Evolutionary conservation across 2,329 filamentous ascomycete genomes (phyloP).

Genomic region (Alternaria atra): DNA sequence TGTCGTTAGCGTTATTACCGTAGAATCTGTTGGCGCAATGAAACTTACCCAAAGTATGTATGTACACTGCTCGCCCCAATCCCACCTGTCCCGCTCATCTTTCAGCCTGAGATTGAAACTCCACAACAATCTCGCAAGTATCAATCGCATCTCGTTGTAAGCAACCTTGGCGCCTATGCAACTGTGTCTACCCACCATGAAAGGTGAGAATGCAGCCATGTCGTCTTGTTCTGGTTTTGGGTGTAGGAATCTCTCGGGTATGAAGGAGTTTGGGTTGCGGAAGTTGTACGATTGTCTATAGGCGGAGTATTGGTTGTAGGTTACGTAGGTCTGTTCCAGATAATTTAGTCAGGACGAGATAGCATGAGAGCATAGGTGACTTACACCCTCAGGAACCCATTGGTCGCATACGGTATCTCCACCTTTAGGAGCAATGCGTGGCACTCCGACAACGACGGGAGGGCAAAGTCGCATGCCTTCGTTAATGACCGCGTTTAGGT

Average conservation of each 20-base stretch:
- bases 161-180: slow-evolving; percentile 43
- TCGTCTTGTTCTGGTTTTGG: slow-evolving; percentile 29
- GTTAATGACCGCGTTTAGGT: slow-evolving; percentile 48
- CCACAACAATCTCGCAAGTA: slow-evolving; percentile 53
- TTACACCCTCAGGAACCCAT: slow-evolving; percentile 35
- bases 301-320: slow-evolving; percentile 40
- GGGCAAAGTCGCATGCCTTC: slow-evolving; percentile 50
- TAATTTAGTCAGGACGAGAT: neutral
- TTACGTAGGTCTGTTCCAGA: slow-evolving; percentile 35
- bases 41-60: slow-evolving; percentile 34
- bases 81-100: slow-evolving; percentile 21
- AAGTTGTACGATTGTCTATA: slow-evolving; percentile 42
- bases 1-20: neutral
- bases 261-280: slow-evolving; percentile 38
- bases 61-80: slow-evolving; percentile 36
- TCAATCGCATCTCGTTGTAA: slow-evolving; percentile 47
- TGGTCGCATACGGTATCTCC: slow-evolving; percentile 34
- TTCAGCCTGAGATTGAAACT: slow-evolving; percentile 46
- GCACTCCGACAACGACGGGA: slow-evolving; percentile 28
- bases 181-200: slow-evolving; percentile 35
- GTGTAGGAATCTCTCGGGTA: slow-evolving; percentile 47
- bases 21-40: neutral
- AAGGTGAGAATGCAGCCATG: slow-evolving; percentile 36
- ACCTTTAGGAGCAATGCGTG: slow-evolving; percentile 30
- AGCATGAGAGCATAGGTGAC: neutral